A percentile compares a stretch with the other conserved stretches of the same genome.
These are phyloP conservation scores for Sutorius eximius DNA, from an alignment of 1,284 basidiomycete genomes.

Conservation along the genomic window DNA sequence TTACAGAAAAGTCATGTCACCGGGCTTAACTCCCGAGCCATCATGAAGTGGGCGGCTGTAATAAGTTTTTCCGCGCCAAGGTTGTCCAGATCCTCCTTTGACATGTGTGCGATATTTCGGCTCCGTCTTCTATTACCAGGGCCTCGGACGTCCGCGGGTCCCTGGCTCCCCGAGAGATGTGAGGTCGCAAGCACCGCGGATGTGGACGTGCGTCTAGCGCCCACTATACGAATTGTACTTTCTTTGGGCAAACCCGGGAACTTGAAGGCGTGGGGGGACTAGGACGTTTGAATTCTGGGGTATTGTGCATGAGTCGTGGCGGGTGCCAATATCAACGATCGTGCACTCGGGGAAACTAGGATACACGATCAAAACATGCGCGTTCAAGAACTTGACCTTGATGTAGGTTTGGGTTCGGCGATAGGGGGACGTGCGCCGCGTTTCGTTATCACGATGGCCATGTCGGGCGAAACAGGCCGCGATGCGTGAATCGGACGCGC, in stretches of 20 bases:
- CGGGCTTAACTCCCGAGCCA: background rate
- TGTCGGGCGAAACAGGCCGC: background rate
- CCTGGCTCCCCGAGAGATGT: background rate
- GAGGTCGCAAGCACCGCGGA: background rate
- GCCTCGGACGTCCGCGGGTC: background rate
- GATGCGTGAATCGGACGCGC: background rate
- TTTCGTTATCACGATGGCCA: background rate
- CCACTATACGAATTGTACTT: background rate
- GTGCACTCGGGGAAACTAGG: background rate
- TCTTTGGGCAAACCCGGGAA: background rate
- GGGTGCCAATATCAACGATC: background rate
- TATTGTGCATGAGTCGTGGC: background rate
- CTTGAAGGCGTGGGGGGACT: background rate
- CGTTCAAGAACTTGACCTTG: background rate
- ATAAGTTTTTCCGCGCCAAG: background rate
- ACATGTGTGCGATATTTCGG: background rate
- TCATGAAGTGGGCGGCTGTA: background rate
- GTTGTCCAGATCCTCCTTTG: background rate
- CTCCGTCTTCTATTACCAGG: background rate
- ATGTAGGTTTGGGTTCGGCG: background rate
- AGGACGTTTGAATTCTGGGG: background rate
- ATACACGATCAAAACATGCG: background rate
- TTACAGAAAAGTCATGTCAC: background rate
- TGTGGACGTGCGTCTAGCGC: background rate
- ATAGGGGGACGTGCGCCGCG: background rate